phyloP scores from a whole-genome alignment of 2,329 filamentous ascomycete species.

The Aspergillus sp. region DNA sequence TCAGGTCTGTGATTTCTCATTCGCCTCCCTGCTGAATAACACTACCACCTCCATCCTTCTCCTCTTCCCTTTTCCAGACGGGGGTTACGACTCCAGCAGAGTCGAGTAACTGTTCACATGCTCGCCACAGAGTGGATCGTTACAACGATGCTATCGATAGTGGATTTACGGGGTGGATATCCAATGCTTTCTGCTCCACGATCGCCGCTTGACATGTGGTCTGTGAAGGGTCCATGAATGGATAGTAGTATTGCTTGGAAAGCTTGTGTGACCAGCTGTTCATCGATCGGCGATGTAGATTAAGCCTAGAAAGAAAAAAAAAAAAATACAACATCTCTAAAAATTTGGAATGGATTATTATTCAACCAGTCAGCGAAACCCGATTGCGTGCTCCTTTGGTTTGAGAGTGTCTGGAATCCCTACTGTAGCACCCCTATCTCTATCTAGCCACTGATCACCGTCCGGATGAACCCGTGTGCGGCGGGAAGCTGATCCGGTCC shows the following conservation, averaged over 20 bases:
- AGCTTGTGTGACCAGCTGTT: not conserved
- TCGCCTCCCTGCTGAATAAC: slow-evolving; percentile 1
- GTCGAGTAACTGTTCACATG: not conserved
- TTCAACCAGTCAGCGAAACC: not conserved
- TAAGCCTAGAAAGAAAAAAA: not conserved
- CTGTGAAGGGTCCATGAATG: not conserved
- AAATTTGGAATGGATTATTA: not conserved
- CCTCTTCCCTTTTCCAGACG: too few relatives aligned
- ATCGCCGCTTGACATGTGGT: not conserved
- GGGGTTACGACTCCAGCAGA: not conserved
- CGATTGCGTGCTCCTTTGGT: not conserved
- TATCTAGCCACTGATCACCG: not conserved
- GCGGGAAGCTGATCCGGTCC: not conserved
- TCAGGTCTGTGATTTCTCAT: not conserved
- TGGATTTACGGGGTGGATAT: not conserved
- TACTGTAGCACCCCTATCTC: too few relatives aligned
- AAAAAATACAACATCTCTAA: not conserved
- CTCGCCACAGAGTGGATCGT: not conserved
- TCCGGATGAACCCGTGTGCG: not conserved
- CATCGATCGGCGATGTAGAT: not conserved
- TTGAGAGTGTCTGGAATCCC: not conserved
- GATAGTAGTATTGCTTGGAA: not conserved
- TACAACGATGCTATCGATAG: not conserved
- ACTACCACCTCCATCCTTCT: too few relatives aligned
- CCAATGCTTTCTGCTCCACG: not conserved